Conservation (phyloP, 306 rosid species). For the Delonix regia region DNA sequence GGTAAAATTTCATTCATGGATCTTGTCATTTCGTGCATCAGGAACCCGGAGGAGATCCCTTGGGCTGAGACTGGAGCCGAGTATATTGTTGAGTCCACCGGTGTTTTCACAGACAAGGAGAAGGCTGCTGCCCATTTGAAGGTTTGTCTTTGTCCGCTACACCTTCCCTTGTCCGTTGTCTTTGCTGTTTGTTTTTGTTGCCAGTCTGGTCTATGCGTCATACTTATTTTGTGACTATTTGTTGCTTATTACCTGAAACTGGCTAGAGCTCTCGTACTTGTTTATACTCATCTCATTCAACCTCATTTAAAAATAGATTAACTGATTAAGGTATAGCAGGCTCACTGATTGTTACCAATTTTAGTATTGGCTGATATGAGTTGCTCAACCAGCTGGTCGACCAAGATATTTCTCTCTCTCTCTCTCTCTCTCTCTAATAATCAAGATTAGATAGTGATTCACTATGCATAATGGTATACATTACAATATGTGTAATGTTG, state of each 20-base stretch:
- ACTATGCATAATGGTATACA: too few relatives aligned
- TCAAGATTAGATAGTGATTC: too few relatives aligned
- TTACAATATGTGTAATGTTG: too few relatives aligned
- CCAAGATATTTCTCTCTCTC: too few relatives aligned
- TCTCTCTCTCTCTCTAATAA: too few relatives aligned
- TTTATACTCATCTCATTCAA: not conserved
- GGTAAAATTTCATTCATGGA: not conserved
- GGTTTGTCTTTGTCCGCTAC: conserved; percentile 35
- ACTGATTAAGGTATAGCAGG: too few relatives aligned
- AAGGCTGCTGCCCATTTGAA: conserved; percentile 73
- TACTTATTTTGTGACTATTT: not conserved
- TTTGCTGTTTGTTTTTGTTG: not conserved
- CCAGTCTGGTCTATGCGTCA: not conserved
- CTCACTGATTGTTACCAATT: too few relatives aligned
- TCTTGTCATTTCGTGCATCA: not conserved
- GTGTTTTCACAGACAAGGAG: conserved; percentile 64
- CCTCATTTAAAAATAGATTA: too few relatives aligned
- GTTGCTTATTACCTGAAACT: not conserved
- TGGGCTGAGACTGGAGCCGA: conserved; percentile 63
- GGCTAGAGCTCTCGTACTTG: not conserved
- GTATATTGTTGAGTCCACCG: conserved; percentile 60
- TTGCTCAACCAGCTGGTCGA: too few relatives aligned
- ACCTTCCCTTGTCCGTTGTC: not conserved
- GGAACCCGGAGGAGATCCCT: conserved; percentile 74
- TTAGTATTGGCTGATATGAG: too few relatives aligned